Evolutionary conservation across 225 moss, liverwort and hornwort genomes (phyloP), one percentile per base, ranked within the genome.

Genomic region (Anthoceros angustus): DNA sequence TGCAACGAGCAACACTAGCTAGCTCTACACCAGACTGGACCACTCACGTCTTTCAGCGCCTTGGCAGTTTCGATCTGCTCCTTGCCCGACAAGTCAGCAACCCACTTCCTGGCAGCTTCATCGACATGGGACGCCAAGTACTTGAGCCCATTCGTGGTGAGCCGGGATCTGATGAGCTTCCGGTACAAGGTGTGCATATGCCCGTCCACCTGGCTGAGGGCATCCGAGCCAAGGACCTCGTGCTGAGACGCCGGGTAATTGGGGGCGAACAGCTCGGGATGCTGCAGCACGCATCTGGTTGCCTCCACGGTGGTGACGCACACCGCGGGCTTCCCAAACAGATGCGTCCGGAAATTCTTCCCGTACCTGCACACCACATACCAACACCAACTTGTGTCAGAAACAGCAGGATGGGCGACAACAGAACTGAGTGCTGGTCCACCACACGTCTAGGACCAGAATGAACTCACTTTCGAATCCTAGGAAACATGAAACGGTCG

Each of bases 281-380:
- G 4, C 14, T 55, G 55, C n/a, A 55, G 55, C 55, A 55, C 8
- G n/a, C 5, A 55, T 55, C 23, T 55, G 55, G 55, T 23, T 20
- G 55, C 55, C 55, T 55, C 55, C 55, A 55, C 23, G 55, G 55
- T 18, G n/a, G 55, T 55, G 55, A 15, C 14, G 55, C 55, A 55
- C 1, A 55, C 14, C 55, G 16, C 55, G 16, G 55, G 55, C n/a
- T 20, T 18, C 16, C 55, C 55, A 8, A 55, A 20, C 12, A 55
- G 55, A 55, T 55, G 55, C 55, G 55, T 55, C n/a, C 55, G 18
- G 55, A 55, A 55, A 18, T 18, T 55, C 14, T 20, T 55, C 7
- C 55, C 55, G 55, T 55, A 55, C n/a, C 55, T 55, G 55, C 55
- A 23, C 55, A 20, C 32, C 32, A 32, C 32, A 32, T 32, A 1